Percentiles rank a stretch among this genome's conserved stretches.
phyloP scores from a whole-genome alignment of 306 rosid genomes.

The Morella rubra region DNA sequence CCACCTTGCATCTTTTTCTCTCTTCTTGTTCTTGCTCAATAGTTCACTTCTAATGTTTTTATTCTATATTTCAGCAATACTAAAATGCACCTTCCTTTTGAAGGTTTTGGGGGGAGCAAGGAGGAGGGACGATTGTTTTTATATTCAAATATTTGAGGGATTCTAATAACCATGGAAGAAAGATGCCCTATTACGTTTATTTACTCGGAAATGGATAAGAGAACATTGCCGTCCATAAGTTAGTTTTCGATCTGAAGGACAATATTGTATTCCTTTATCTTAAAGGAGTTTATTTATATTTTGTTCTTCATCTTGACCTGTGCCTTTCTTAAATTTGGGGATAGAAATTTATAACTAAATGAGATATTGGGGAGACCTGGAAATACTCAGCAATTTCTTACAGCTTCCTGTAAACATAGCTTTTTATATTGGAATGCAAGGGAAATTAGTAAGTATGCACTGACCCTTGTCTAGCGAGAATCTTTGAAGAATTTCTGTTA shows the following conservation, averaged over 20 bases:
- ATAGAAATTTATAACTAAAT: not conserved
- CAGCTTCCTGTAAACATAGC: not conserved
- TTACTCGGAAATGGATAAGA: not conserved
- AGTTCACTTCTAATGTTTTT: too few species aligned
- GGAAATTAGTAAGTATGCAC: not conserved
- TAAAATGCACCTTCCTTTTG: not conserved
- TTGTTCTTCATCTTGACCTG: not conserved
- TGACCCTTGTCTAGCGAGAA: not conserved
- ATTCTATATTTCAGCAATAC: too few species aligned
- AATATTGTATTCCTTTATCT: not conserved
- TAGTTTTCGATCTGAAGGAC: not conserved
- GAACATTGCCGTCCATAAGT: not conserved
- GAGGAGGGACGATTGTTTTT: not conserved
- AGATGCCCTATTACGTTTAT: not conserved
- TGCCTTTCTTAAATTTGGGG: not conserved
- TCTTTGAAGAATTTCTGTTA: not conserved
- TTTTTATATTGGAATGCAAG: not conserved
- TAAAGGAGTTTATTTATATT: not conserved
- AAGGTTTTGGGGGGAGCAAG: not conserved
- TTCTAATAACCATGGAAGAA: not conserved
- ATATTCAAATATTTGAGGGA: not conserved
- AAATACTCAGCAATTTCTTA: not conserved
- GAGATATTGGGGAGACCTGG: slow-evolving; percentile 2
- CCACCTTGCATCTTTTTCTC: too few species aligned
- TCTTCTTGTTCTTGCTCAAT: too few species aligned